Conservation (phyloP, 495 filamentous ascomycete species). For the Talaromyces stipitatus region DNA sequence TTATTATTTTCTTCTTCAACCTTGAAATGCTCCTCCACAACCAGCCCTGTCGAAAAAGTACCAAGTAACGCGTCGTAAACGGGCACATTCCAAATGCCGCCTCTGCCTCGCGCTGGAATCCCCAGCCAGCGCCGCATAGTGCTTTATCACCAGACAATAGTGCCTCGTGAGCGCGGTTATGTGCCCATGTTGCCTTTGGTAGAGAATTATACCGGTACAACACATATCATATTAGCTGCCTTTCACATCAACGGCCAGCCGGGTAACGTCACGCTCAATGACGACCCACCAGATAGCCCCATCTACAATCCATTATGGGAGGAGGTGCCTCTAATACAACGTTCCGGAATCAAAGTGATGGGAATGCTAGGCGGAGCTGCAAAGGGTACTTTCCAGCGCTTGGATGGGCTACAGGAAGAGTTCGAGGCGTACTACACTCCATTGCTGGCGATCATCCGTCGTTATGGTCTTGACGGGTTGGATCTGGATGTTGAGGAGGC, state of each 20-base stretch:
- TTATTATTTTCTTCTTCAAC: neutral
- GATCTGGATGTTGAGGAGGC: constrained; percentile 80
- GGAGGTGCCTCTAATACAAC: constrained; percentile 58
- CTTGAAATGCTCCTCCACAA: neutral
- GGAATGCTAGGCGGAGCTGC: constrained; percentile 82
- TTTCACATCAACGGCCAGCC: constrained; percentile 66
- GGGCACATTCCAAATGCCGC: constrained; percentile 8
- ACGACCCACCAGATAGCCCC: constrained; percentile 54
- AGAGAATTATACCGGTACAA: constrained; percentile 48
- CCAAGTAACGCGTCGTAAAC: neutral
- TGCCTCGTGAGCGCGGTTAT: constrained; percentile 42
- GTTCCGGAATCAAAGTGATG: constrained; percentile 60
- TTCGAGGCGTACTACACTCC: constrained; percentile 65
- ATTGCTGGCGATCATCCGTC: constrained; percentile 50
- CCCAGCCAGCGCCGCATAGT: constrained; percentile 43
- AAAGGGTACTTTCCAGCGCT: constrained; percentile 55
- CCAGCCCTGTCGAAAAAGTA: neutral
- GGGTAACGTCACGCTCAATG: constrained; percentile 61
- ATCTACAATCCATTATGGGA: constrained; percentile 58
- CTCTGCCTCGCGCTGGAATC: constrained; percentile 14
- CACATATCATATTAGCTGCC: constrained; percentile 72
- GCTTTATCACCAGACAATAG: constrained; percentile 67
- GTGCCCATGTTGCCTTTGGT: constrained; percentile 68
- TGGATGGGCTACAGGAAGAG: constrained; percentile 47
- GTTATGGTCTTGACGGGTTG: constrained; percentile 56